Base-by-base conservation (phyloP, 2,329 filamentous ascomycete genomes). In the Septoria linicola region DNA sequence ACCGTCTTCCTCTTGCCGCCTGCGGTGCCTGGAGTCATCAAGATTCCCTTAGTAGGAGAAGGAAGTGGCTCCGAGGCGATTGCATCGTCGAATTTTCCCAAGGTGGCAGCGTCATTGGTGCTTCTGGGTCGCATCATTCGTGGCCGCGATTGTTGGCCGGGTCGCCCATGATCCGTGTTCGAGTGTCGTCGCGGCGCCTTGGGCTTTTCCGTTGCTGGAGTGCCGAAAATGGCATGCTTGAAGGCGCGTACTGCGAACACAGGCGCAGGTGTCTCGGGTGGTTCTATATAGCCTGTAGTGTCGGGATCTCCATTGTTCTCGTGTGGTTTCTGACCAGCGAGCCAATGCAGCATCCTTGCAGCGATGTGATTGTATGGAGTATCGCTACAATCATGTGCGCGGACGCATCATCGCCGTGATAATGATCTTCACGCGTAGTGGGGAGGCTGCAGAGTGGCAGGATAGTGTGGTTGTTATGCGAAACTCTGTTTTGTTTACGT, bases 161-260 rank as follows among this genome's bases (percentile, higher is more conserved):
- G 44, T 34, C 63, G 59, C 31, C 51, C 55, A 27, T 60, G 58
- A 8, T 67, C 63, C 36, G 55, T 61, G 41, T 62, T 62, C 20
- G 65, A 67, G 49, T 67, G 59, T 32, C 65, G 59, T 39, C 66
- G 63, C 31, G 60, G 57, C 3, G 52, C 47, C 32, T 60, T 61
- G 8, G 59, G 56, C 43, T 63, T 69, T 23, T 79, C 73, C 34
- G 76, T 76, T 17, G 77, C 76, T 11, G 82, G 82, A 0, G 82
- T 85, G 20, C 82, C 82, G 68, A 83, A 85, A 49, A 86, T 69
- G 36, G 81, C 80, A 54, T 82, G 80, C 61, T 81, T 83, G 68
- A 85, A 83, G 13, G 83, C 83, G 62, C 83, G 82, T 49, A 84
- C 78, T 14, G 82, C 82, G 65, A 87, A 87, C 17, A 85, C 75